Evolutionary conservation across 2,329 filamentous ascomycete genomes (phyloP), one percentile per base, ranked within the genome.

Genomic region (Thermoascus crustaceus): DNA sequence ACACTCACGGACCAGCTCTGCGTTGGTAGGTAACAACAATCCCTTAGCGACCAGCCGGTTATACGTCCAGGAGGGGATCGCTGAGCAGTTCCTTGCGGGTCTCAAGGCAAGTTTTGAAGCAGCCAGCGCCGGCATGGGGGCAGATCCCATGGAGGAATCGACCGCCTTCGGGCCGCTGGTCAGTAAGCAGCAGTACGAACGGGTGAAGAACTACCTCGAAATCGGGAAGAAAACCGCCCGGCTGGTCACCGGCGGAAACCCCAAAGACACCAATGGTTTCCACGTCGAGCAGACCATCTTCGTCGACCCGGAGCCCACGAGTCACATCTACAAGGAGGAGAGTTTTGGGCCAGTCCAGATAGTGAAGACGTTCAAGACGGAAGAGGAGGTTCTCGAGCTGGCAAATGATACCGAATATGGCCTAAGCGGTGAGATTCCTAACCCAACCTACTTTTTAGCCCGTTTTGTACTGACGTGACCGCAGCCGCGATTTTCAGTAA

Each of bases 401-500:
- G 37, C 37, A 3, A 39, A 39, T 29, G 37, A 35, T 23, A 39
- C 37, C 11, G 32, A 35, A 23, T 35, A 35, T 35, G 38, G 38
- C 11, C 30, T 36, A 20, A 32, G 14, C 16, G 26, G 26, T 29
- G 18, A 29, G 26, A 7, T n/a, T n/a, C n/a, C 14, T 7, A 14
- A 27, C 5, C 5, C n/a, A 11, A 27, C 25, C 11, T 6, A 7
- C 16, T 17, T 9, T 9, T 9, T 10, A 29, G 4, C 5, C 5
- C 7, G 13, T 5, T 29, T 16, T 18, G 3, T 18, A 11, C 13
- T 4, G 4, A 9, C 10, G 14, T 6, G 13, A 8, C 11, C 11
- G 7, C 82, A 0, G 83, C 82, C 0, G 83, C 83, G n/a, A 80
- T 89, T 0, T 85, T 87, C 44, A 81, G 81, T 0, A 72, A 71